These are phyloP conservation scores for Ophiobolus disseminans DNA, from an alignment of 2,329 filamentous ascomycete genomes.

Conservation along the genomic window DNA sequence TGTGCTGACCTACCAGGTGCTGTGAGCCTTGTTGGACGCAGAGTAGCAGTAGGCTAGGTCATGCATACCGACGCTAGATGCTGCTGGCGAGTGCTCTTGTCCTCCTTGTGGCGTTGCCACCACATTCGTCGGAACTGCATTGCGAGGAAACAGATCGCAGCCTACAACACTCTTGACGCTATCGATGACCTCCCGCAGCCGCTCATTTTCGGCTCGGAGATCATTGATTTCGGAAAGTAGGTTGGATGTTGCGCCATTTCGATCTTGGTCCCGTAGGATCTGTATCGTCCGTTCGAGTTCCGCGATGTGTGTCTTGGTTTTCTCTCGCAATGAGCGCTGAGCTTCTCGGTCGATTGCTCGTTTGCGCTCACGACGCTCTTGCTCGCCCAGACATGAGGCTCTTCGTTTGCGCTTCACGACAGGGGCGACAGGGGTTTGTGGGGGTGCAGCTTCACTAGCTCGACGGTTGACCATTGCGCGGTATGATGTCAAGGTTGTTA, in stretches of 20 bases:
- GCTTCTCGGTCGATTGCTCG: slow-evolving; percentile 47
- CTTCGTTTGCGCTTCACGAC: slow-evolving; percentile 44
- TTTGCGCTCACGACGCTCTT: slow-evolving; percentile 44
- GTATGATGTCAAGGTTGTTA: slow-evolving; percentile 13
- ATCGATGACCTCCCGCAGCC: slow-evolving; percentile 42
- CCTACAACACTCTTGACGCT: slow-evolving; percentile 43
- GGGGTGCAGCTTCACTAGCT: slow-evolving; percentile 30
- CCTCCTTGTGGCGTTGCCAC: slow-evolving; percentile 11
- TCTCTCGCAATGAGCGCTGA: slow-evolving; percentile 44
- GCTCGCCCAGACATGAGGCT: slow-evolving; percentile 44
- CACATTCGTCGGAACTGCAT: slow-evolving; percentile 3
- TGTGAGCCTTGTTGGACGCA: slow-evolving; percentile 27
- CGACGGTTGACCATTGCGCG: slow-evolving; percentile 35
- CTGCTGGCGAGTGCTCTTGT: slow-evolving; percentile 22
- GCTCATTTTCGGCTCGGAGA: slow-evolving; percentile 44
- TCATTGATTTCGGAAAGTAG: slow-evolving; percentile 42
- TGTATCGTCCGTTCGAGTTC: slow-evolving; percentile 47
- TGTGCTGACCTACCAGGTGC: slow-evolving; percentile 30
- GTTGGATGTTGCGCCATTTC: slow-evolving; percentile 40
- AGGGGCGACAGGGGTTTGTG: slow-evolving; percentile 29
- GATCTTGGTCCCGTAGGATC: slow-evolving; percentile 43
- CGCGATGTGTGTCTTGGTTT: slow-evolving; percentile 48
- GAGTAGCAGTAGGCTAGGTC: slow-evolving; percentile 6
- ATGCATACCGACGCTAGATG: slow-evolving; percentile 36
- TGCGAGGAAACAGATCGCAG: slow-evolving; percentile 24